Base-by-base conservation (phyloP, 106 monocot species). In the Allium cepa region DNA sequence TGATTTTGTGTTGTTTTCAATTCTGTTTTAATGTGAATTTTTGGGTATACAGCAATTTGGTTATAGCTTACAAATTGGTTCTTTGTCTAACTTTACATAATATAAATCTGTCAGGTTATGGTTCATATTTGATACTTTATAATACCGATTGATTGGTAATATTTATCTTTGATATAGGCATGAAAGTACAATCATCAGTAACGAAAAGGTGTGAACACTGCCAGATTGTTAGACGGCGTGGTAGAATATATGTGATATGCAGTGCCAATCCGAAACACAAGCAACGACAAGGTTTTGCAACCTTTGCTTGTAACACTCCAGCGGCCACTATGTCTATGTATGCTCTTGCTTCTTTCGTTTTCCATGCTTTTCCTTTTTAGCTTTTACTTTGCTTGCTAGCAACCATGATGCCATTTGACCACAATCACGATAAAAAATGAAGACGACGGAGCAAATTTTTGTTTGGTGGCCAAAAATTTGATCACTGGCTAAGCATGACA, bases 171-270 rank as follows among this genome's bases (percentile, higher is more conserved):
- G 50, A 52, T 52, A 22, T 66, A 66, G 66, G 18, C 66, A 91
- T 91, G 90, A 91, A 86, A 77, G 90, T 91, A 17, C 70, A 86
- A 27, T 76, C 86, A 72, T 91, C 90, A 10, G 90, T 86, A 73
- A 91, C 86, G 79, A 91, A 91, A 72, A 73, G 86, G 8, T 91
- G 90, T 67, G 83, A 91, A 56, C 86, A 74, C 67, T 91, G 90
- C 66, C 80, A 72, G 74, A 79, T 81, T 10, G 79, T 91, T 51
- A 91, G 84, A 55, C 81, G 90, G 47, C 80, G 86, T 18, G 86
- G 90, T 49, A 86, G 76, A 67, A 86, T 91, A 48, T 91, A 86
- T 67, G 77, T 91, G 62, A 18, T 78, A 53, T 86, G 86, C 67
- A 79, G 80, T 27, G 75, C 83, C 57, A 91, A 91, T 80, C 83